These are phyloP conservation scores for Corymbia citriodora DNA, from an alignment of 441 rosid species.

Conservation along the genomic window DNA sequence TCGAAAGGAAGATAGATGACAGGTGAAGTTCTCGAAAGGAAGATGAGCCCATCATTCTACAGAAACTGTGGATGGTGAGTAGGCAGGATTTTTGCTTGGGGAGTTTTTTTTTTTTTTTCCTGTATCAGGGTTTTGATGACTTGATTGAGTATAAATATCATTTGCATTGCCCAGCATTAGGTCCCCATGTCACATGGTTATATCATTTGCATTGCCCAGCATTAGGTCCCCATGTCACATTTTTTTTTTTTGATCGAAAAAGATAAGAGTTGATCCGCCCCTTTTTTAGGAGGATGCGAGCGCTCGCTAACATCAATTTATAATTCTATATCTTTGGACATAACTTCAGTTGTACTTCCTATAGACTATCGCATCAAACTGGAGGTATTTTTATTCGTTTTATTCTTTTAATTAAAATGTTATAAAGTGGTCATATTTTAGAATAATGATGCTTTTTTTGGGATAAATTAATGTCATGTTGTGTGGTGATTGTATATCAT, in stretches of 20 bases:
- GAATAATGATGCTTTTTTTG: neutral
- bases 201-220: neutral
- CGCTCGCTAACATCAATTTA: neutral
- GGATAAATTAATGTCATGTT: neutral
- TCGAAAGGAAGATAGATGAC: neutral
- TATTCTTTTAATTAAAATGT: neutral
- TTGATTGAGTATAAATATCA: neutral
- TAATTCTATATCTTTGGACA: neutral
- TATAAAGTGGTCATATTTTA: neutral
- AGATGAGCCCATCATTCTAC: neutral
- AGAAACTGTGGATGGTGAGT: neutral
- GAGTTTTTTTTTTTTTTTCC: neutral
- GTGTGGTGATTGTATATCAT: neutral
- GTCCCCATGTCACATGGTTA: neutral
- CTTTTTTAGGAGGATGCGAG: neutral
- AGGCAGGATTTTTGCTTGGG: neutral
- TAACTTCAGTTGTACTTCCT: neutral
- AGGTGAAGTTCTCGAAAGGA: too few species aligned
- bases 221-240: neutral
- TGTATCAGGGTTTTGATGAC: neutral
- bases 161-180: neutral
- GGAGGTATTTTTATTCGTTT: neutral
- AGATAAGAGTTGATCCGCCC: neutral
- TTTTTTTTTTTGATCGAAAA: too few species aligned
- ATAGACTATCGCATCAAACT: neutral